These are phyloP conservation scores for Gynochthodes officinalis DNA, from an alignment of 257 asterid species.

Conservation along the genomic window DNA sequence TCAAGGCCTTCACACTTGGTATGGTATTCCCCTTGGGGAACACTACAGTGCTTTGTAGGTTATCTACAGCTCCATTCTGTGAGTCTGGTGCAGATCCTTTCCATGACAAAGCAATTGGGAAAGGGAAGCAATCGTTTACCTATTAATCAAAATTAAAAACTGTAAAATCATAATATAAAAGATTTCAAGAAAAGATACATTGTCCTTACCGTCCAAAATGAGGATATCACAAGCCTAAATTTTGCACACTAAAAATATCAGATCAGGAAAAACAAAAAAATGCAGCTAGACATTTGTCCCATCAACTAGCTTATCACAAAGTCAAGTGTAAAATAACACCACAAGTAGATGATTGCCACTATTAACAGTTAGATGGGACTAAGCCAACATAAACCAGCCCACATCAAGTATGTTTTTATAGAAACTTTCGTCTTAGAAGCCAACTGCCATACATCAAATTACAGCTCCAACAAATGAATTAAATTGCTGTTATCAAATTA, in stretches of 20 bases:
- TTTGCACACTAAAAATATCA: background rate
- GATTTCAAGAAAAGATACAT: background rate
- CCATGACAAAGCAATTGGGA: constrained; percentile 80
- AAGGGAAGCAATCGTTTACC: constrained; percentile 81
- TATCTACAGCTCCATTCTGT: constrained; percentile 57
- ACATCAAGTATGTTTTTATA: too few relatives aligned
- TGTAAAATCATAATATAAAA: background rate
- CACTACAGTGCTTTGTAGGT: constrained; percentile 68
- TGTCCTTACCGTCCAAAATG: background rate
- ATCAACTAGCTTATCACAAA: background rate
- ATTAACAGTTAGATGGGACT: background rate
- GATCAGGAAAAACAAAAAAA: background rate
- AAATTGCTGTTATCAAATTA: too few relatives aligned
- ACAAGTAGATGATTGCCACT: background rate
- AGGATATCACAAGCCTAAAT: background rate
- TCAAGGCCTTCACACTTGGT: constrained; percentile 89
- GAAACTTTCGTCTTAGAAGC: too few relatives aligned
- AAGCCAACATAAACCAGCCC: too few relatives aligned
- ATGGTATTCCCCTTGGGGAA: constrained; percentile 87
- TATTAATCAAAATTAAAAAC: constrained; percentile 18
- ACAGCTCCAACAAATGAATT: too few relatives aligned
- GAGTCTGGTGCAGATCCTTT: constrained; percentile 59
- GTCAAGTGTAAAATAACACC: background rate
- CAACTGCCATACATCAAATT: too few relatives aligned
- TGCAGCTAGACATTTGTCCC: too few relatives aligned